phyloP scores from a whole-genome alignment of 495 filamentous ascomycete genomes.

The Rhypophila decipiens region DNA sequence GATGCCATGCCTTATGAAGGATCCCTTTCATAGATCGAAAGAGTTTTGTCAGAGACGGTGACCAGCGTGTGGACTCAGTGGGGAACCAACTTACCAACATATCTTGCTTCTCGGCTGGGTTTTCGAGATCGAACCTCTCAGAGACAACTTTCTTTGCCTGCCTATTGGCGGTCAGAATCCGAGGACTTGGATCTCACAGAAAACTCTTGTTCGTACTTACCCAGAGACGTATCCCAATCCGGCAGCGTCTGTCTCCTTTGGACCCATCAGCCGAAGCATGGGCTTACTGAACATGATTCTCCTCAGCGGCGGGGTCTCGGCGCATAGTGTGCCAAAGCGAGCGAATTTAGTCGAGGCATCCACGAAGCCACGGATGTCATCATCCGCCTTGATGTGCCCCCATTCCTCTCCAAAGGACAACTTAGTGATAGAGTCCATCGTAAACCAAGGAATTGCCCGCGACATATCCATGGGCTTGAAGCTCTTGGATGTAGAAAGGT shows the following conservation, averaged over 20 bases:
- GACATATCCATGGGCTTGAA: not conserved
- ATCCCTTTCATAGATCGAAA: not conserved
- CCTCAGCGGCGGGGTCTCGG: not conserved
- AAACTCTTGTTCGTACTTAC: too few species aligned
- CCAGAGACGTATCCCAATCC: not conserved
- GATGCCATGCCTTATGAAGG: constrained; percentile 4
- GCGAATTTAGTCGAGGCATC: too few species aligned
- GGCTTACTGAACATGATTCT: not conserved
- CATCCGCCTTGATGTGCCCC: not conserved
- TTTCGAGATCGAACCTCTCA: not conserved
- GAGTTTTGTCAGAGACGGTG: too few species aligned
- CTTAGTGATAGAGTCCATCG: constrained; percentile 38
- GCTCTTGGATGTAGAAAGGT: not conserved
- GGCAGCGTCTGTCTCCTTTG: not conserved
- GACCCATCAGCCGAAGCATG: not conserved
- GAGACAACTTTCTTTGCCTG: not conserved
- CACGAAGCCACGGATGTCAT: too few species aligned
- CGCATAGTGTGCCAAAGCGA: too few species aligned
- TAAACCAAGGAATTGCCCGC: constrained; percentile 1
- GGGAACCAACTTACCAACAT: constrained; percentile 1
- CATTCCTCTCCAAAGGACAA: constrained; percentile 34
- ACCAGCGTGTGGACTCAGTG: too few species aligned
- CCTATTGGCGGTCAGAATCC: too few species aligned
- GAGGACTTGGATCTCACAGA: too few species aligned
- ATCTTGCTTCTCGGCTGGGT: not conserved